Evolutionary conservation across 192 early-diverging fungal species (phyloP).

Genomic region (Phlyctochytrium bullatum): DNA sequence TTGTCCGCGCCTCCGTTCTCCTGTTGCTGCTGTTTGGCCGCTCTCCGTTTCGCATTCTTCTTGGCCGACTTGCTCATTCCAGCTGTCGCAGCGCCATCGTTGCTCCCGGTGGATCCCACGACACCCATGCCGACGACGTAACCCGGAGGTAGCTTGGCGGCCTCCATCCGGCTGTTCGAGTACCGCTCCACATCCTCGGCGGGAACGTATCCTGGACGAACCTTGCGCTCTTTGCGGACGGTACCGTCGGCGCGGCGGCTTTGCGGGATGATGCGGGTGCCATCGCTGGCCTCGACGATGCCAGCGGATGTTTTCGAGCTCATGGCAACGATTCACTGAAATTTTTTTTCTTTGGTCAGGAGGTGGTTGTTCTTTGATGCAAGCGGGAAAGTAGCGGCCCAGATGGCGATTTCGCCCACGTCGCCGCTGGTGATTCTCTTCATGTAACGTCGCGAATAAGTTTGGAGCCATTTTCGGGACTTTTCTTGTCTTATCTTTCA

Average conservation of each 20-base stretch:
- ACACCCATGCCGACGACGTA: slow-evolving; percentile 33
- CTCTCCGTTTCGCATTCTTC: slow-evolving; percentile 37
- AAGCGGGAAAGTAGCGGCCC: too few species aligned
- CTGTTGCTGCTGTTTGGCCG: slow-evolving; percentile 2
- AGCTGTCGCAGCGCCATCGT: slow-evolving; percentile 4
- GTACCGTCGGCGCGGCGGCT: slow-evolving; percentile 65
- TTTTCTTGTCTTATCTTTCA: too few species aligned
- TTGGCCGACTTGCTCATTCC: slow-evolving; percentile 23
- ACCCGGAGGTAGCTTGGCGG: slow-evolving; percentile 29
- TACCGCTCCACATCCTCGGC: slow-evolving; percentile 64
- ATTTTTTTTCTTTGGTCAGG: too few species aligned
- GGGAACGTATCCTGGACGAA: slow-evolving; percentile 68
- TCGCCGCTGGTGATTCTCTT: too few species aligned
- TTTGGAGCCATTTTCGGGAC: too few species aligned
- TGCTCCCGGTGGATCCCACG: not conserved
- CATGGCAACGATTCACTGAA: too few species aligned
- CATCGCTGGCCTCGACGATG: too few species aligned
- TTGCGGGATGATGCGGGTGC: too few species aligned
- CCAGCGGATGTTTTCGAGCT: too few species aligned
- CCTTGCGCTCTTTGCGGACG: slow-evolving; percentile 63
- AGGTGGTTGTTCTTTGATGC: too few species aligned
- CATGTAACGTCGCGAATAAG: too few species aligned
- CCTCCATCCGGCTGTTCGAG: slow-evolving; percentile 54
- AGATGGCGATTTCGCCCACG: too few species aligned
- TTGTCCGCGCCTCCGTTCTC: not conserved